Conservation (phyloP, 1,284 basidiomycete genomes). For the Ganoderma sp. region DNA sequence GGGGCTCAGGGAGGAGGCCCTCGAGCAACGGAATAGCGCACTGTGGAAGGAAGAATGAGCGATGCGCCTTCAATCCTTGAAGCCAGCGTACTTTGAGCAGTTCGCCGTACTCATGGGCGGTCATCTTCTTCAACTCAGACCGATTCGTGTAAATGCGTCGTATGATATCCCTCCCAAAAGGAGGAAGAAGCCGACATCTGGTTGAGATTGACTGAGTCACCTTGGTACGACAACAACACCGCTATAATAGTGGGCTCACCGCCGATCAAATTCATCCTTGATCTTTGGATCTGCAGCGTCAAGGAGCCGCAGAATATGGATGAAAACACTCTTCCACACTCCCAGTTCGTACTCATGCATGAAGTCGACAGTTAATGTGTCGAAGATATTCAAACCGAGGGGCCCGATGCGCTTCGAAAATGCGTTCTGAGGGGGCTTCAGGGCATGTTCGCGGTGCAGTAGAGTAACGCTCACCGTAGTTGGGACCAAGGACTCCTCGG, state of each 20-base stretch:
- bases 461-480: not conserved
- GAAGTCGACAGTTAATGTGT: constrained; percentile 41
- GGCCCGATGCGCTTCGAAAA: not conserved
- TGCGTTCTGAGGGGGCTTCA: not conserved
- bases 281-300: constrained; percentile 19
- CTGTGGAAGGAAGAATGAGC: not conserved
- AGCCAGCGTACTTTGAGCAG: constrained; percentile 22
- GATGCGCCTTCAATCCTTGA: not conserved
- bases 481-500: not conserved
- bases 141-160: constrained; percentile 6
- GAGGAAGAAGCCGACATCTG: constrained; percentile 5
- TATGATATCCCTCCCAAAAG: constrained; percentile 10
- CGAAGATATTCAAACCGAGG: constrained; percentile 34
- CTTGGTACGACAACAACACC: not conserved
- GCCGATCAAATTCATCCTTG: constrained; percentile 24
- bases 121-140: constrained; percentile 26
- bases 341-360: constrained; percentile 47
- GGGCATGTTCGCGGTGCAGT: not conserved
- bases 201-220: not conserved
- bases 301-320: constrained; percentile 44
- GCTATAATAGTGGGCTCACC: constrained; percentile 22
- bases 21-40: not conserved
- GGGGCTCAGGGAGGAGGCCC: not conserved
- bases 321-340: constrained; percentile 44
- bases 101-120: constrained; percentile 40